Evolutionary conservation across 306 rosid genomes (phyloP).

Genomic region (Trifolium dubium): DNA sequence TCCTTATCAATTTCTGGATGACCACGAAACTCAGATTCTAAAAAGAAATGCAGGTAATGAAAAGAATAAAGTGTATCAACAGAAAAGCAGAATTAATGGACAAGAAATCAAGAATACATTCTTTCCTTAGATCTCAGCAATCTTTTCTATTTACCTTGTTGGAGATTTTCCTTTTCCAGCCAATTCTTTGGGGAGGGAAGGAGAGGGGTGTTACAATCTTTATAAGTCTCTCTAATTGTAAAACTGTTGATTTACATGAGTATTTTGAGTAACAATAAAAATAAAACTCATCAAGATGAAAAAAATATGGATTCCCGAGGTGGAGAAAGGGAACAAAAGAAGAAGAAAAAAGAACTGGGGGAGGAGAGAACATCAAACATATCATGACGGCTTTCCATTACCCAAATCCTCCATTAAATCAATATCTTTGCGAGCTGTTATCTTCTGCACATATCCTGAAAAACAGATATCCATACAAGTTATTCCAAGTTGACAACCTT

Average conservation of each 20-base stretch:
- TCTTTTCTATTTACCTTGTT: constrained; percentile 32
- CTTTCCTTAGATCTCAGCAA: constrained; percentile 46
- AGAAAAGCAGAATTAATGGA: constrained; percentile 37
- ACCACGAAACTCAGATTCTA: constrained; percentile 54
- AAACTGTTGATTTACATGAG: constrained; percentile 41
- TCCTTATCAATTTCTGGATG: constrained; percentile 42
- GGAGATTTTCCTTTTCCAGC: constrained; percentile 12
- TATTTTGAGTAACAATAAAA: constrained; percentile 31
- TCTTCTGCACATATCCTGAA: constrained; percentile 97
- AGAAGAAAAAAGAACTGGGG: constrained; percentile 25
- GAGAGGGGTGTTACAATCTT: background rate
- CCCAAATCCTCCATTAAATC: constrained; percentile 91
- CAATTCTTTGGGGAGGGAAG: constrained; percentile 2
- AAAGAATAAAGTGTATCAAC: constrained; percentile 41
- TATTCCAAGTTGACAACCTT: constrained; percentile 33
- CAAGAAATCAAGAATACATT: constrained; percentile 60
- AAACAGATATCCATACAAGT: constrained; percentile 35
- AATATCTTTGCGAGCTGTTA: constrained; percentile 85
- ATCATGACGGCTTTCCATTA: constrained; percentile 67
- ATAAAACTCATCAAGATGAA: constrained; percentile 51
- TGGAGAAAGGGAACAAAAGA: constrained; percentile 25
- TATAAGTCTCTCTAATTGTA: constrained; percentile 23
- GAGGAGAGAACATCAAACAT: constrained; percentile 1
- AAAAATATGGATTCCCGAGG: constrained; percentile 36
- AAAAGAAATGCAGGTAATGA: constrained; percentile 26